Evolutionary conservation across 805 yeast species (phyloP).

Genomic region (Candida sithepensis): DNA sequence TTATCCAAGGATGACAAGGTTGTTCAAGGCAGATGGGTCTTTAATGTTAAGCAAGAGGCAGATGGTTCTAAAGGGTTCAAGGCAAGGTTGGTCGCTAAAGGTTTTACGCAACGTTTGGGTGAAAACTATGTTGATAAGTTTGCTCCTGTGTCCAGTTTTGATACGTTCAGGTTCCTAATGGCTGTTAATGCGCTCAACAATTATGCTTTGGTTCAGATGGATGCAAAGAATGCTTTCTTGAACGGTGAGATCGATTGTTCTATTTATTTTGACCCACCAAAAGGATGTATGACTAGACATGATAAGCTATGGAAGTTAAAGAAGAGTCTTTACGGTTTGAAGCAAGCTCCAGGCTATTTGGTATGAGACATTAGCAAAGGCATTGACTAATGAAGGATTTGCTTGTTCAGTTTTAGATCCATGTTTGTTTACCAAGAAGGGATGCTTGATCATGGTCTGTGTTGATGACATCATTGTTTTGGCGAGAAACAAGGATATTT

Average conservation of each 20-base stretch:
- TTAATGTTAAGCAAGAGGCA: slow-evolving; percentile 5
- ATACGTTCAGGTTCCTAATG: slow-evolving; percentile 3
- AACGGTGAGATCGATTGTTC: slow-evolving; percentile 5
- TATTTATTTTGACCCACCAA: not conserved
- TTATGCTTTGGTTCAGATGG: slow-evolving; percentile 5
- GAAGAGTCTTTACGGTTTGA: not conserved
- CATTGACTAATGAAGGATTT: not conserved
- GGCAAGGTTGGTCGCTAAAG: slow-evolving; percentile 8
- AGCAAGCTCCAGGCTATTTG: not conserved
- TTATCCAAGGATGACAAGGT: not conserved
- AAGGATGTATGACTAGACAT: not conserved
- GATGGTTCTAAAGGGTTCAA: slow-evolving; percentile 5
- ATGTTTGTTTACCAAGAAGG: not conserved
- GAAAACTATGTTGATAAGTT: slow-evolving; percentile 3
- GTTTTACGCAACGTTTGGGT: slow-evolving; percentile 6
- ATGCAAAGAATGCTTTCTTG: slow-evolving; percentile 9
- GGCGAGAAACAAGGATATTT: no score
- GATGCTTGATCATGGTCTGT: no score
- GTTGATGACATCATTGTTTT: no score
- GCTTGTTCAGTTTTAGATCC: not conserved
- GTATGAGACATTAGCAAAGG: not conserved
- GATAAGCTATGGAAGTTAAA: not conserved
- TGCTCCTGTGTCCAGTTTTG: slow-evolving; percentile 20
- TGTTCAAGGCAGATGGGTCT: slow-evolving; percentile 5
- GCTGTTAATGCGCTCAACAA: not conserved